These are phyloP conservation scores for Saccharum hybrid DNA, from an alignment of 202 grass and related monocot genomes.

Conservation along the genomic window DNA sequence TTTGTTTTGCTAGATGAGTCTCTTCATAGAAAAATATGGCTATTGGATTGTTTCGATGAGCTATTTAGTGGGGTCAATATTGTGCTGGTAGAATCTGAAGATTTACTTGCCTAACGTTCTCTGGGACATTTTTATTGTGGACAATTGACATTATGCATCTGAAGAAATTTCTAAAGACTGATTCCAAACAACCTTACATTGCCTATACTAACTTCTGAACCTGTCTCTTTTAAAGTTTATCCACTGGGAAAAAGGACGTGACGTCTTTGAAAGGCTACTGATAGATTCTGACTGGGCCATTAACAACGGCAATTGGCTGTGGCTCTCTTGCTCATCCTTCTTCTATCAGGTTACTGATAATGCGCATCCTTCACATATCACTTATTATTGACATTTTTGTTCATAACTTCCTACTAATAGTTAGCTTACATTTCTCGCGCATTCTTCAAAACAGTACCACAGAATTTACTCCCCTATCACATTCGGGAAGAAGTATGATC, in stretches of 20 bases:
- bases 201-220: slow-evolving; percentile 2
- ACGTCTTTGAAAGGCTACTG: slow-evolving; percentile 85
- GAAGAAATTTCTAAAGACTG: background rate
- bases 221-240: slow-evolving; percentile 65
- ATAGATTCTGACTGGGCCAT: slow-evolving; percentile 93
- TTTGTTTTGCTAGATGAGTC: background rate
- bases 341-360: slow-evolving; percentile 72
- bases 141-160: background rate
- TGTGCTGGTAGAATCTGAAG: background rate
- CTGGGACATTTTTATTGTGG: background rate
- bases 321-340: slow-evolving; percentile 96
- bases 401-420: slow-evolving; percentile 1
- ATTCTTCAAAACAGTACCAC: slow-evolving; percentile 57
- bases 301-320: slow-evolving; percentile 92
- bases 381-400: slow-evolving; percentile 18
- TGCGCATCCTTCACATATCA: background rate
- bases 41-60: background rate
- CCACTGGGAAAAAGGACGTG: slow-evolving; percentile 93
- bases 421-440: background rate
- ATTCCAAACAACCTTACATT: background rate
- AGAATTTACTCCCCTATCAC: slow-evolving; percentile 89
- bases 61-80: slow-evolving; percentile 2
- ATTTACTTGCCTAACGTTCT: background rate
- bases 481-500: slow-evolving; percentile 95
- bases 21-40: background rate